phyloP scores from a whole-genome alignment of 202 grass and related monocot species.

The Carex arenaria region DNA sequence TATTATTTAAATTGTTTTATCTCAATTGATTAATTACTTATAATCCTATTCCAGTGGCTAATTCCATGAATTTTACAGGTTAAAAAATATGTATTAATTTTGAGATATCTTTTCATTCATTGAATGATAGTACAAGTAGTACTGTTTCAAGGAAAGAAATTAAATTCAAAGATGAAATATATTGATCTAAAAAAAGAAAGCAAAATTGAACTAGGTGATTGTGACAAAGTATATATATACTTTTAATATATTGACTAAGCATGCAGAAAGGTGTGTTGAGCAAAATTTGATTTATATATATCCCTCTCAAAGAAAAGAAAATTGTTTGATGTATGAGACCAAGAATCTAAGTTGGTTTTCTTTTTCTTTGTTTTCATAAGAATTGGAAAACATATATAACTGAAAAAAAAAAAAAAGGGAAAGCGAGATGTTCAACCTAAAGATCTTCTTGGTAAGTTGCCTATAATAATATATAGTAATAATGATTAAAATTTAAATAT shows the following conservation, averaged over 20 bases:
- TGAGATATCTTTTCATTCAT: not conserved
- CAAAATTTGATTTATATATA: not conserved
- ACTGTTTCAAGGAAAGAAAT: not conserved
- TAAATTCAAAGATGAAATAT: not conserved
- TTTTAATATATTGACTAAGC: not conserved
- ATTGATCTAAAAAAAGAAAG: not conserved
- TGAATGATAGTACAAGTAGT: not conserved
- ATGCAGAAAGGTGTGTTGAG: not conserved
- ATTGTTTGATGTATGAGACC: not conserved
- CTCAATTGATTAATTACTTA: not conserved
- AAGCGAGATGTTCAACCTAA: not conserved
- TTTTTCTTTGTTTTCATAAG: not conserved
- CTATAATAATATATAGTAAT: not conserved
- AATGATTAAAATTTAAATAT: not conserved
- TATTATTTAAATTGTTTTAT: not conserved
- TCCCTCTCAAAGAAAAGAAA: not conserved
- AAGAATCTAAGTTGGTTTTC: not conserved
- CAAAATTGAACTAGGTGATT: constrained; percentile 12
- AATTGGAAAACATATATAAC: not conserved
- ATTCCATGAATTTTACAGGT: not conserved
- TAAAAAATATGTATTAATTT: not conserved
- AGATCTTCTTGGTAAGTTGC: not conserved
- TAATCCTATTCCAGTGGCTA: not conserved
- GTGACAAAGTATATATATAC: not conserved
- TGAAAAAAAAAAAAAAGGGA: not conserved